Conservation (phyloP, 345 rosid genomes). For the Rhizophora apiculata region DNA sequence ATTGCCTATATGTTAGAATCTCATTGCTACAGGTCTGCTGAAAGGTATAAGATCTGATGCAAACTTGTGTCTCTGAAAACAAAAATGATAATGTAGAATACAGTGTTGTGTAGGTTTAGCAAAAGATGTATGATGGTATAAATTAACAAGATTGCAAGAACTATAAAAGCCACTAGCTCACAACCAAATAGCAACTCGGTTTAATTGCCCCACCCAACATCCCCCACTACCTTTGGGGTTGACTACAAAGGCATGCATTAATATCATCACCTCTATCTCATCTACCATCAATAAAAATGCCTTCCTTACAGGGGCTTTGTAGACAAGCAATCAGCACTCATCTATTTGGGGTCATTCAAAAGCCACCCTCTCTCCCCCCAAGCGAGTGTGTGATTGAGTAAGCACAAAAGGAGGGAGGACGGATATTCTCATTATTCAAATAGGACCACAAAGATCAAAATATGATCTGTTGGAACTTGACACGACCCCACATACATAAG, state of each 20-base stretch:
- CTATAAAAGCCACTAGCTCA: slow-evolving; percentile 1
- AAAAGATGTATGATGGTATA: background rate
- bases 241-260: slow-evolving; percentile 45
- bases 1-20: too few species aligned
- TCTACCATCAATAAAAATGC: slow-evolving; percentile 14
- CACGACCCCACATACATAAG: background rate
- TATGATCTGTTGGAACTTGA: slow-evolving; percentile 8
- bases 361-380: background rate
- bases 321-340: slow-evolving; percentile 7
- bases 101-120: too few species aligned
- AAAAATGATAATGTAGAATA: too few species aligned
- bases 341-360: background rate
- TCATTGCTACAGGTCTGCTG: background rate
- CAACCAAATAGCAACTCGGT: slow-evolving; percentile 20
- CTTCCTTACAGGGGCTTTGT: background rate
- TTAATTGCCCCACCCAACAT: slow-evolving; percentile 47
- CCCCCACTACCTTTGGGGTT: slow-evolving; percentile 36
- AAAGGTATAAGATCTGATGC: background rate
- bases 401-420: background rate
- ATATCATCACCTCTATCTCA: slow-evolving; percentile 35
- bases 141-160: slow-evolving; percentile 15
- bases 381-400: background rate
- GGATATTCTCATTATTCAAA: background rate
- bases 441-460: slow-evolving; percentile 1
- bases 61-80: too few species aligned